Conservation (phyloP, 768 basidiomycete genomes). For the Leccinellum rugosiceps region DNA sequence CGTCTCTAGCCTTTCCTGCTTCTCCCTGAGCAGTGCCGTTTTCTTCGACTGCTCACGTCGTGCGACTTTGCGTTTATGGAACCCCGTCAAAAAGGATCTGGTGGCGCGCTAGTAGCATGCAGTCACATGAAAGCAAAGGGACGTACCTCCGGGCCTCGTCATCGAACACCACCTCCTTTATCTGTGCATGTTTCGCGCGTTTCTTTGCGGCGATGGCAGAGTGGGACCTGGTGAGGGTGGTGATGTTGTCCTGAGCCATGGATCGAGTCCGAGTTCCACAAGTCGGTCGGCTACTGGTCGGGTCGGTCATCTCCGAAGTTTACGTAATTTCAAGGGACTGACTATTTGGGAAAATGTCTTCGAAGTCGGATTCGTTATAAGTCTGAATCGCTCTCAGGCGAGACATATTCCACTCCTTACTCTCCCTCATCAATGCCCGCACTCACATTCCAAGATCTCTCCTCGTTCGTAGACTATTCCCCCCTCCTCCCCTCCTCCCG, state of each 20-base stretch:
- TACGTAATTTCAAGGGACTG: constrained; percentile 24
- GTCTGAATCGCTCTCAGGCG: constrained; percentile 32
- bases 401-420: constrained; percentile 28
- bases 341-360: constrained; percentile 26
- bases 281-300: background rate
- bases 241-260: constrained; percentile 45
- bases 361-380: constrained; percentile 29
- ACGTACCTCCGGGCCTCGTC: constrained; percentile 75
- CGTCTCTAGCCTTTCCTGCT: constrained; percentile 68
- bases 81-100: constrained; percentile 93
- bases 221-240: constrained; percentile 61
- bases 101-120: constrained; percentile 13
- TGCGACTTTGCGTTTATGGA: constrained; percentile 87
- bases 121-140: constrained; percentile 4
- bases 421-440: constrained; percentile 28
- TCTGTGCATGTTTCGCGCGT: constrained; percentile 59
- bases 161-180: constrained; percentile 83
- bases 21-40: constrained; percentile 73
- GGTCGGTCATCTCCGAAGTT: constrained; percentile 21
- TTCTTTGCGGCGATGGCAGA: constrained; percentile 64
- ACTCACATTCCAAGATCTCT: constrained; percentile 17
- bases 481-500: background rate
- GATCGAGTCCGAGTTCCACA: background rate
- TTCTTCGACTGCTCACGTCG: constrained; percentile 75
- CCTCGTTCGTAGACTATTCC: constrained; percentile 4